A percentile compares a stretch with the other conserved stretches of the same genome.
These are phyloP conservation scores for Cystofilobasidium bisporidii DNA, from an alignment of 768 basidiomycete species.

Conservation along the genomic window DNA sequence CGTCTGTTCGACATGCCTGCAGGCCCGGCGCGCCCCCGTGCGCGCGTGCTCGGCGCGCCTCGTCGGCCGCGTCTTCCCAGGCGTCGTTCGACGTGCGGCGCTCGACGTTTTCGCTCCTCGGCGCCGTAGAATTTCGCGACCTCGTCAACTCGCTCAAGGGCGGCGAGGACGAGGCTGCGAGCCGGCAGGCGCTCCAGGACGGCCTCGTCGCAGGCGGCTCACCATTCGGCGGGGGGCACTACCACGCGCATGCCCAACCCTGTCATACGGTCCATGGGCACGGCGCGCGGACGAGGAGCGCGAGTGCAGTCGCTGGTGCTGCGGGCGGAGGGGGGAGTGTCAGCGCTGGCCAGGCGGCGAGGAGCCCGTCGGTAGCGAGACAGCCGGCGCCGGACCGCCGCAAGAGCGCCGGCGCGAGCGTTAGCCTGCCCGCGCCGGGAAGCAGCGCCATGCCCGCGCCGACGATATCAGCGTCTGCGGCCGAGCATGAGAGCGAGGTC, in stretches of 20 bases:
- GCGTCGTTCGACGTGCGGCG: slow-evolving; percentile 25
- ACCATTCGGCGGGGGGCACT: slow-evolving; percentile 68
- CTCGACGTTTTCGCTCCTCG: slow-evolving; percentile 59
- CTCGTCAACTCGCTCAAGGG: slow-evolving; percentile 70
- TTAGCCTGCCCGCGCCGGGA: no score
- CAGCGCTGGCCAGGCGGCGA: no score
- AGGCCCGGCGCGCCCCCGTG: not conserved
- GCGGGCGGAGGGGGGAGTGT: no score
- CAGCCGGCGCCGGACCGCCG: no score
- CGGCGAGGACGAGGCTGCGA: slow-evolving; percentile 48
- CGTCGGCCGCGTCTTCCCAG: not conserved
- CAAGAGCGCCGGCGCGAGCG: no score
- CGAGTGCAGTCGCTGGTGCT: not conserved
- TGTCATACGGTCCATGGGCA: not conserved
- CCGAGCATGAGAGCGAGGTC: not conserved
- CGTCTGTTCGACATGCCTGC: not conserved
- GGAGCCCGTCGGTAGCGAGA: no score
- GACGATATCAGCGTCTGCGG: no score
- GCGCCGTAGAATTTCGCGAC: slow-evolving; percentile 90
- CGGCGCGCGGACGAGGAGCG: not conserved
- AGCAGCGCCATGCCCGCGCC: no score
- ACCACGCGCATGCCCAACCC: slow-evolving; percentile 43
- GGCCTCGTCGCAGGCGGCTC: slow-evolving; percentile 41
- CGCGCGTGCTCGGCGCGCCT: not conserved
- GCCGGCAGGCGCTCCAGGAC: slow-evolving; percentile 58